A percentile compares a stretch with the other conserved stretches of the same genome.
Conservation (phyloP, 2,329 filamentous ascomycete species). For the Colletotrichum noveboracense region DNA sequence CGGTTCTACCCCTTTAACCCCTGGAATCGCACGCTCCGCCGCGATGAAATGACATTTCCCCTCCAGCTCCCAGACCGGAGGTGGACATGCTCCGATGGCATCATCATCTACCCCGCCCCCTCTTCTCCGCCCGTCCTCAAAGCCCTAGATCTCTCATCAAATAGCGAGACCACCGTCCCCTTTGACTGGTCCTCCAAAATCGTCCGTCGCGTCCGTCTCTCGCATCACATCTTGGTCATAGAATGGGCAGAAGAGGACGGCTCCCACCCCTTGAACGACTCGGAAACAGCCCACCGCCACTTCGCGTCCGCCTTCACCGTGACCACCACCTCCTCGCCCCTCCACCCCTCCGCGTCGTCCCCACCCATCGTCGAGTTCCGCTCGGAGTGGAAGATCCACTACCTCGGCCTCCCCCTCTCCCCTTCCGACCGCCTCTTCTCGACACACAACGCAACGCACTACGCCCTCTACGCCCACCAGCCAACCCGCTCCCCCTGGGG, state of each 20-base stretch:
- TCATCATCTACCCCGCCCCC: conserved; percentile 57
- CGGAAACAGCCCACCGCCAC: conserved; percentile 58
- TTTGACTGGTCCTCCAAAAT: conserved; percentile 55
- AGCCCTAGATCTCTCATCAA: conserved; percentile 55
- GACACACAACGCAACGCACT: conserved; percentile 62
- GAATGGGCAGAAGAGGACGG: conserved; percentile 64
- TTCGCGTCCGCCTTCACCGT: conserved; percentile 66
- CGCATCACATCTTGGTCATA: conserved; percentile 60
- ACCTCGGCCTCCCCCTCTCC: conserved; percentile 59
- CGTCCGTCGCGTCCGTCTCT: conserved; percentile 59
- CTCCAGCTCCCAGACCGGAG: conserved; percentile 52
- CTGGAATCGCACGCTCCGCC: conserved; percentile 50
- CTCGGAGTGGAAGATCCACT: conserved; percentile 66
- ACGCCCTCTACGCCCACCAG: conserved; percentile 68
- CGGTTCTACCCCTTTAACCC: conserved; percentile 41
- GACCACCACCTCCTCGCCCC: not conserved
- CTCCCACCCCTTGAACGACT: conserved; percentile 56
- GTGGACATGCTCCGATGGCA: conserved; percentile 62
- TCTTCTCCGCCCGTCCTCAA: conserved; percentile 35
- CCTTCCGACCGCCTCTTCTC: conserved; percentile 67
- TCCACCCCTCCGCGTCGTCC: not conserved
- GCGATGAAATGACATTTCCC: conserved; percentile 40
- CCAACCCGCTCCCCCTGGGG: conserved; percentile 59
- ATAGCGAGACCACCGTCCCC: conserved; percentile 49
- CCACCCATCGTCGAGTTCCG: conserved; percentile 49